Conservation (phyloP, 2,329 filamentous ascomycete genomes). For the Penicillium occitanis region DNA sequence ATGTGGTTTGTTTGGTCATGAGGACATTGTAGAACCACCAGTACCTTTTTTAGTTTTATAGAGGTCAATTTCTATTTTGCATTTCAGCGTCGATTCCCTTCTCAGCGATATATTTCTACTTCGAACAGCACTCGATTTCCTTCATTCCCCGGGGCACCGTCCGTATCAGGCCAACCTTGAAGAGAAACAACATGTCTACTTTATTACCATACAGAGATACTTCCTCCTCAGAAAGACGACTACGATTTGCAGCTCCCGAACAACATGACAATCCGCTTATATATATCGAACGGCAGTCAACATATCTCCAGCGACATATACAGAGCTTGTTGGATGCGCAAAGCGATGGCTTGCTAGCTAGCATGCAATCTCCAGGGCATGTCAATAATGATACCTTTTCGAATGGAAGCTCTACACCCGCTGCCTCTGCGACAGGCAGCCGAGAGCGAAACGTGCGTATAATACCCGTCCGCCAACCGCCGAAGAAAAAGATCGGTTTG, state of each 20-base stretch:
- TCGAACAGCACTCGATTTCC: not conserved
- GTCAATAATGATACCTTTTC: slow-evolving; percentile 39
- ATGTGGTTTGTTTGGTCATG: slow-evolving; percentile 6
- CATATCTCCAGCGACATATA: slow-evolving; percentile 57
- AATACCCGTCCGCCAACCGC: slow-evolving; percentile 41
- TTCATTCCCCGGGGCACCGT: not conserved
- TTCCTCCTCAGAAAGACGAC: slow-evolving; percentile 25
- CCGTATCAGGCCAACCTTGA: not conserved
- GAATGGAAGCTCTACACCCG: slow-evolving; percentile 45
- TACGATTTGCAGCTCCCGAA: slow-evolving; percentile 33
- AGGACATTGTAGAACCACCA: not conserved
- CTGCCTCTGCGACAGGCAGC: slow-evolving; percentile 32
- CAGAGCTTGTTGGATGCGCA: slow-evolving; percentile 62
- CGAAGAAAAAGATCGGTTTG: slow-evolving; percentile 51
- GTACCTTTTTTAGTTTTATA: too few species aligned
- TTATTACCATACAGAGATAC: slow-evolving; percentile 27
- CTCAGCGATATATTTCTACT: not conserved
- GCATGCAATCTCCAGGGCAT: slow-evolving; percentile 38
- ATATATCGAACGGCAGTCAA: slow-evolving; percentile 54
- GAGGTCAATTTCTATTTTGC: not conserved
- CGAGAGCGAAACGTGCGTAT: slow-evolving; percentile 36
- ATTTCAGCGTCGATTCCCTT: not conserved
- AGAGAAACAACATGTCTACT: slow-evolving; percentile 31
- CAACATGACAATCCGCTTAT: slow-evolving; percentile 46
- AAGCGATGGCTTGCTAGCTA: slow-evolving; percentile 56